Percentiles rank a stretch among this genome's conserved stretches.
Conservation (phyloP, 1,139 yeast species). For the Magnusiomyces sp. region DNA sequence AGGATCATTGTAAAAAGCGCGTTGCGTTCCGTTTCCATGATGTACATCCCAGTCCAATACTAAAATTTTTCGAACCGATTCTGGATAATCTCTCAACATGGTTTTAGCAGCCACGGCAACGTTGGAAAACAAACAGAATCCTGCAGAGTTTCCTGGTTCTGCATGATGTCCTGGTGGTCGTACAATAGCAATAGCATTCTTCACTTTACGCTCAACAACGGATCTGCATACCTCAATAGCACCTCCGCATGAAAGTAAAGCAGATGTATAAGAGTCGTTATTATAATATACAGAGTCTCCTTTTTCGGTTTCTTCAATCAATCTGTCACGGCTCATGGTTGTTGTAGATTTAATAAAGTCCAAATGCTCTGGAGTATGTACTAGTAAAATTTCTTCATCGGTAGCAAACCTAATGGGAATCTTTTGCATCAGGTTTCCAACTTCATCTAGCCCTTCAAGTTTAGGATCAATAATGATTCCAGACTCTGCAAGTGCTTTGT, state of each 20-base stretch:
- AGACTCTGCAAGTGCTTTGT: slow-evolving; percentile 87
- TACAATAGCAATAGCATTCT: slow-evolving; percentile 88
- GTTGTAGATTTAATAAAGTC: slow-evolving; percentile 69
- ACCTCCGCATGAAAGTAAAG: slow-evolving; percentile 92
- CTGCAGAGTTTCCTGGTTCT: slow-evolving; percentile 95
- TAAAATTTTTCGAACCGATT: slow-evolving; percentile 72
- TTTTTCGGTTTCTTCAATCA: slow-evolving; percentile 75
- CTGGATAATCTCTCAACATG: slow-evolving; percentile 76
- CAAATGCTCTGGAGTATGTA: slow-evolving; percentile 77
- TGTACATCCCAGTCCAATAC: slow-evolving; percentile 97
- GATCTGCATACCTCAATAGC: slow-evolving; percentile 94
- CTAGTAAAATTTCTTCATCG: slow-evolving; percentile 74
- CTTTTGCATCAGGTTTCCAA: slow-evolving; percentile 83
- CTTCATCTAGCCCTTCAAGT: slow-evolving; percentile 67
- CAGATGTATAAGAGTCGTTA: slow-evolving; percentile 81
- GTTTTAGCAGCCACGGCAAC: slow-evolving; percentile 96
- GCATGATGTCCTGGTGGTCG: slow-evolving; percentile 99
- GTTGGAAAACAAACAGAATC: slow-evolving; percentile 90
- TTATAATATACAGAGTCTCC: slow-evolving; percentile 95
- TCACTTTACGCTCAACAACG: slow-evolving; percentile 85
- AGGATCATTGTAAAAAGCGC: slow-evolving; percentile 81
- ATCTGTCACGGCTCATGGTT: slow-evolving; percentile 66
- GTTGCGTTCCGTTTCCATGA: slow-evolving; percentile 97
- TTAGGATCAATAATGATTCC: slow-evolving; percentile 80
- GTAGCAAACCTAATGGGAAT: slow-evolving; percentile 88